Evolutionary conservation across 2,329 filamentous ascomycete genomes (phyloP).

Genomic region (Colletotrichum paranaense): DNA sequence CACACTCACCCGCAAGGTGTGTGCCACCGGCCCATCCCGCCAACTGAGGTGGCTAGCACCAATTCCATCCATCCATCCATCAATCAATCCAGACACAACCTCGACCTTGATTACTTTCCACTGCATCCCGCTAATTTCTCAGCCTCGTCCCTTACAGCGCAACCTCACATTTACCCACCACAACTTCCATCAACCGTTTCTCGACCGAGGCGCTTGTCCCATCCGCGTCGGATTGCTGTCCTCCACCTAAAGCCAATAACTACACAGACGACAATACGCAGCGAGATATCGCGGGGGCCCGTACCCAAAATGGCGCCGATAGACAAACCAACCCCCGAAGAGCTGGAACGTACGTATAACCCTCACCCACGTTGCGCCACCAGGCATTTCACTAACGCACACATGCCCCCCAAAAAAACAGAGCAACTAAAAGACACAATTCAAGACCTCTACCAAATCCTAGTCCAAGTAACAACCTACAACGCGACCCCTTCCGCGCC

Average conservation of each 20-base stretch:
- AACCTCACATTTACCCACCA: not conserved
- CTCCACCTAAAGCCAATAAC: not conserved
- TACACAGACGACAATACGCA: no score
- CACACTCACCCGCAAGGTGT: slow-evolving; percentile 23
- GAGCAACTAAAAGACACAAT: slow-evolving; percentile 71
- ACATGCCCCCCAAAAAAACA: slow-evolving; percentile 40
- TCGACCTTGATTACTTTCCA: not conserved
- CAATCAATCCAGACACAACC: not conserved
- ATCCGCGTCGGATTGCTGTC: not conserved
- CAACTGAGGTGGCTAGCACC: not conserved
- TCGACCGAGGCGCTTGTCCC: no score
- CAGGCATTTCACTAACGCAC: not conserved
- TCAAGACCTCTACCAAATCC: slow-evolving; percentile 72
- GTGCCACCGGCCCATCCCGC: slow-evolving; percentile 26
- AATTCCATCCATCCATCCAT: not conserved
- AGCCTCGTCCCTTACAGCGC: slow-evolving; percentile 14
- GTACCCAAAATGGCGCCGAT: slow-evolving; percentile 53
- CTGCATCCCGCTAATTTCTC: not conserved
- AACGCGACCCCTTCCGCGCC: slow-evolving; percentile 51
- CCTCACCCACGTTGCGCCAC: no score
- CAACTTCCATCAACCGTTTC: not conserved
- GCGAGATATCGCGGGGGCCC: slow-evolving; percentile 14
- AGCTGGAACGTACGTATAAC: slow-evolving; percentile 50
- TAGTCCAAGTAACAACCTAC: slow-evolving; percentile 72
- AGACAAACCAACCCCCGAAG: slow-evolving; percentile 50